phyloP scores from a whole-genome alignment of 768 basidiomycete genomes.

The Trametes coccinea region DNA sequence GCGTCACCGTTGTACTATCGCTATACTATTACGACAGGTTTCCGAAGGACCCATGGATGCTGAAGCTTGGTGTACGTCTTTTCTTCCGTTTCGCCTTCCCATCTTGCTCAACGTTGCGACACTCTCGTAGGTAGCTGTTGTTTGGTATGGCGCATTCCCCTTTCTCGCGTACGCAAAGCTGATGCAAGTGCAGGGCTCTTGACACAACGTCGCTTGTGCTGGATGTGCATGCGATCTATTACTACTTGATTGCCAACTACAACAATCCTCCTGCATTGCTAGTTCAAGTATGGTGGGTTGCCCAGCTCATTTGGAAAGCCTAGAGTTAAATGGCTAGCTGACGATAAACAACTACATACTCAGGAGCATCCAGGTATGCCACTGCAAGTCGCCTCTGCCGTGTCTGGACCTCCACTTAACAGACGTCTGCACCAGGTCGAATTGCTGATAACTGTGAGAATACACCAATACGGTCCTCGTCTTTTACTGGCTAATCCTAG shows the following conservation, averaged over 20 bases:
- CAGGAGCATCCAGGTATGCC: neutral
- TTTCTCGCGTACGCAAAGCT: too few relatives aligned
- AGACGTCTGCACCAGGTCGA: neutral
- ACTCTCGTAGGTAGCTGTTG: neutral
- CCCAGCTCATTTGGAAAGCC: too few relatives aligned
- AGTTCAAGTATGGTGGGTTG: constrained; percentile 12
- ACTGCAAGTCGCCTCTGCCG: too few relatives aligned
- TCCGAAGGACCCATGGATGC: constrained; percentile 8
- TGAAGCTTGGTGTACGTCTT: neutral
- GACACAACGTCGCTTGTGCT: constrained; percentile 12
- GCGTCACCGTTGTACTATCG: constrained; percentile 10
- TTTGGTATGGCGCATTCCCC: neutral
- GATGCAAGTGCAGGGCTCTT: neutral
- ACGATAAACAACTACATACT: too few relatives aligned
- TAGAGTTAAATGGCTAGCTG: too few relatives aligned
- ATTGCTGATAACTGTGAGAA: neutral
- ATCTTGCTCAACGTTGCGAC: neutral
- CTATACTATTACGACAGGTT: constrained; percentile 11
- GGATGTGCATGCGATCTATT: constrained; percentile 14
- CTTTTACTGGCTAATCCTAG: too few relatives aligned
- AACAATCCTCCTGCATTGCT: constrained; percentile 11
- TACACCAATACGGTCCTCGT: neutral
- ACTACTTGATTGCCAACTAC: constrained; percentile 17
- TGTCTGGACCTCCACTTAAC: neutral
- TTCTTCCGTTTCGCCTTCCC: neutral